These are phyloP conservation scores for Cucurbita ficifolia DNA, from an alignment of 306 rosid species.

Conservation along the genomic window DNA sequence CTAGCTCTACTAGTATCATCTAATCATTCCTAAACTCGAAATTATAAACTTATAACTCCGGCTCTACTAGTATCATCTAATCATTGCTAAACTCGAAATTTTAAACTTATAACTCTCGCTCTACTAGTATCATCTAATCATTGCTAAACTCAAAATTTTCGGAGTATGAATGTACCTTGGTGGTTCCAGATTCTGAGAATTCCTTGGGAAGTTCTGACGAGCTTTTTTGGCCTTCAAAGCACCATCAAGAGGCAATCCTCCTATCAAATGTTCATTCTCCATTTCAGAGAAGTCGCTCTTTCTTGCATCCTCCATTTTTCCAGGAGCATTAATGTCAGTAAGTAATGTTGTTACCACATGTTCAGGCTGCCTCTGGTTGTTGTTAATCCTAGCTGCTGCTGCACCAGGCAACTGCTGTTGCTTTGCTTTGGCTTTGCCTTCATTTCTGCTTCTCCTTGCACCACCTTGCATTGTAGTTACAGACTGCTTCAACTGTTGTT, in stretches of 20 bases:
- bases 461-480: slow-evolving; percentile 42
- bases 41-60: background rate
- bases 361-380: slow-evolving; percentile 29
- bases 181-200: slow-evolving; percentile 58
- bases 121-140: background rate
- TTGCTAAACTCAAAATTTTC: background rate
- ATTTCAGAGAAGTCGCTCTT: slow-evolving; percentile 54
- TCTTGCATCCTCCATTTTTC: slow-evolving; percentile 30
- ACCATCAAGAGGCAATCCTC: slow-evolving; percentile 26
- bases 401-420: slow-evolving; percentile 33
- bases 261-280: slow-evolving; percentile 43
- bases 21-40: no score
- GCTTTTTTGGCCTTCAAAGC: slow-evolving; percentile 32
- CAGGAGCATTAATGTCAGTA: slow-evolving; percentile 26
- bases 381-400: slow-evolving; percentile 31
- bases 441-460: slow-evolving; percentile 42
- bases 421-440: slow-evolving; percentile 46
- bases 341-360: slow-evolving; percentile 22
- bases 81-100: background rate
- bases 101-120: background rate
- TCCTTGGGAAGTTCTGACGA: slow-evolving; percentile 43
- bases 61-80: background rate
- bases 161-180: slow-evolving; percentile 30
- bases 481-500: slow-evolving; percentile 44
- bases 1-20: no score